These are phyloP conservation scores for Ampelomyces quisqualis DNA, from an alignment of 2,329 filamentous ascomycete genomes.

Conservation along the genomic window DNA sequence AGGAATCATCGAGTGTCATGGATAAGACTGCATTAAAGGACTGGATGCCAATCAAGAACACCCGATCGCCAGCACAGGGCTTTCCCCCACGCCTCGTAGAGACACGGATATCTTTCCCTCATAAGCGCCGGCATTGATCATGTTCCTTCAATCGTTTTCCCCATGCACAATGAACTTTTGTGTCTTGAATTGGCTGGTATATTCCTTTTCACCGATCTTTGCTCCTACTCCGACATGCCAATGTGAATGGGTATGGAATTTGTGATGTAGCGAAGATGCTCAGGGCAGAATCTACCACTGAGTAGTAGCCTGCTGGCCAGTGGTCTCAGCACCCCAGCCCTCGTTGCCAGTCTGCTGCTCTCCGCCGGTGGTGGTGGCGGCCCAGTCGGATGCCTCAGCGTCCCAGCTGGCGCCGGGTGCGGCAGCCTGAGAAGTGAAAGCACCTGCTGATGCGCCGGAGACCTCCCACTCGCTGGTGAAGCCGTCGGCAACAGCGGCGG, in stretches of 20 bases:
- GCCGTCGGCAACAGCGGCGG: constrained; percentile 74
- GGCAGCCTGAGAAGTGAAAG: constrained; percentile 59
- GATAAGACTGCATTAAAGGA: constrained; percentile 32
- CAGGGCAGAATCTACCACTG: constrained; percentile 48
- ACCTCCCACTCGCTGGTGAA: constrained; percentile 88
- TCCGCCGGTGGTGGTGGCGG: constrained; percentile 58
- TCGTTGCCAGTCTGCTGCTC: constrained; percentile 50
- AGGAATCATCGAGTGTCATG: background rate
- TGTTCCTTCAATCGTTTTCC: constrained; percentile 26
- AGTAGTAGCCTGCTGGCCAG: constrained; percentile 36
- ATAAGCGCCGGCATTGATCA: constrained; percentile 69
- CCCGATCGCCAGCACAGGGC: constrained; percentile 88
- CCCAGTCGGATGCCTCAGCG: constrained; percentile 68
- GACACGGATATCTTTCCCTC: constrained; percentile 97
- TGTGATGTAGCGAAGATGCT: constrained; percentile 15
- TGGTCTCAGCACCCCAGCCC: constrained; percentile 52
- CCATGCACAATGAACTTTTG: constrained; percentile 12
- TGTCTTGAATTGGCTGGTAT: constrained; percentile 20
- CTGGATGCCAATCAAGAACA: constrained; percentile 83
- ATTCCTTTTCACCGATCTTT: constrained; percentile 27
- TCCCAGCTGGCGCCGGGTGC: constrained; percentile 65
- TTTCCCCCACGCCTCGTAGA: constrained; percentile 71
- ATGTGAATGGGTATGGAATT: constrained; percentile 39
- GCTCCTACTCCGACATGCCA: constrained; percentile 35
- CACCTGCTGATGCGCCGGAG: constrained; percentile 63